These are phyloP conservation scores for Chytridium lagenaria DNA, from an alignment of 371 early-diverging fungal species.

Conservation along the genomic window DNA sequence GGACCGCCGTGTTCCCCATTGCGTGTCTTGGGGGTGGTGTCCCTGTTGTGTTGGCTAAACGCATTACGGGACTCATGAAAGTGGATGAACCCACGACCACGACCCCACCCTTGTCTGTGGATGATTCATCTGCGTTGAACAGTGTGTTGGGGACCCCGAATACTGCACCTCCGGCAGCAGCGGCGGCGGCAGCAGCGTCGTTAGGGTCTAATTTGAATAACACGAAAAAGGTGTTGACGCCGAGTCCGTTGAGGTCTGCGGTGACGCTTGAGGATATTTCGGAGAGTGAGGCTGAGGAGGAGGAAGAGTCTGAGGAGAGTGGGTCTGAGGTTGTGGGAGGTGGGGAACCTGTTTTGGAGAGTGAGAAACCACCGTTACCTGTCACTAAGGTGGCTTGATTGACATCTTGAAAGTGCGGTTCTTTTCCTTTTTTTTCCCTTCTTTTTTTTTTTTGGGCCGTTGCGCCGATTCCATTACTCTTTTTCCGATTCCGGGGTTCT, in stretches of 20 bases:
- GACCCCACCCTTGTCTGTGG: not conserved
- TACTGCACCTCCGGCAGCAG: not conserved
- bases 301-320: not conserved
- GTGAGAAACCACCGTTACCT: not conserved
- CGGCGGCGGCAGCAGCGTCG: not conserved
- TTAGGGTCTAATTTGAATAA: not conserved
- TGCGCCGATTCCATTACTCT: too few relatives aligned
- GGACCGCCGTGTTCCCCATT: conserved; percentile 48
- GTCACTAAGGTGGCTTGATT: not conserved
- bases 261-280: conserved; percentile 10
- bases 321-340: not conserved
- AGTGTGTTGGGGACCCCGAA: not conserved
- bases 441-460: too few relatives aligned
- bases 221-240: not conserved
- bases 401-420: too few relatives aligned
- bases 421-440: too few relatives aligned
- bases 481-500: too few relatives aligned
- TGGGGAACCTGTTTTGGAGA: too few relatives aligned
- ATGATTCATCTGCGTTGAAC: not conserved
- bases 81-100: not conserved
- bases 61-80: conserved; percentile 15
- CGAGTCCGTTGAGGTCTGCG: not conserved
- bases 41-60: conserved; percentile 38
- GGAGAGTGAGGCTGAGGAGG: conserved; percentile 3
- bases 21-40: conserved; percentile 47